Evolutionary conservation across 495 filamentous ascomycete species (phyloP).

Genomic region (Trichoderma virens): DNA sequence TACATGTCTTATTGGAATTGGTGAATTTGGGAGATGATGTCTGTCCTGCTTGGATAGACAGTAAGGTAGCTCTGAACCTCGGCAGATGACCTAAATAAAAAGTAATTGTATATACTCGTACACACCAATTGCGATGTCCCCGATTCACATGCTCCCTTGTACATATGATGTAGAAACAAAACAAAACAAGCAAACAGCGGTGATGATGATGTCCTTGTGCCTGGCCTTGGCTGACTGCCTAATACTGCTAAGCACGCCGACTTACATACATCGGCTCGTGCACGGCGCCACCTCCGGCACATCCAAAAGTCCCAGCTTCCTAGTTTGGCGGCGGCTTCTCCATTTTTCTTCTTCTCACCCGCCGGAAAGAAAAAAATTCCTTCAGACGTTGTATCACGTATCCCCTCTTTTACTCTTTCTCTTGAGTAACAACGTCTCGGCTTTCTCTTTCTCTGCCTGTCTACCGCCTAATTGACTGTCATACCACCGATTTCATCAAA

Average conservation of each 20-base stretch:
- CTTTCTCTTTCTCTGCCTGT: too few species aligned
- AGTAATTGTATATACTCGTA: too few species aligned
- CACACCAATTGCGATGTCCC: not conserved
- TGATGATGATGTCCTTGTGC: not conserved
- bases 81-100: too few species aligned
- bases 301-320: slow-evolving; percentile 7
- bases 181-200: too few species aligned
- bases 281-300: slow-evolving; percentile 4
- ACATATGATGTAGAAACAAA: too few species aligned
- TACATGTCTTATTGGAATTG: not conserved
- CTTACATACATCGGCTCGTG: not conserved
- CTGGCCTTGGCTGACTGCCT: not conserved
- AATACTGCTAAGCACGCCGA: not conserved
- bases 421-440: too few species aligned
- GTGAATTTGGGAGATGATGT: not conserved
- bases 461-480: too few species aligned
- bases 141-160: not conserved
- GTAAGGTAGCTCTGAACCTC: too few species aligned
- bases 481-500: too few species aligned
- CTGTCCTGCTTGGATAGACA: not conserved
- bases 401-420: not conserved
- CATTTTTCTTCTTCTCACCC: not conserved
- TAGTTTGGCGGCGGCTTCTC: not conserved
- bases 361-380: not conserved
- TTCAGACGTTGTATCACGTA: not conserved